Percentiles rank a stretch among this genome's conserved stretches.
These are phyloP conservation scores for Ganoderma boninense DNA, from an alignment of 1,284 basidiomycete species.

Conservation along the genomic window DNA sequence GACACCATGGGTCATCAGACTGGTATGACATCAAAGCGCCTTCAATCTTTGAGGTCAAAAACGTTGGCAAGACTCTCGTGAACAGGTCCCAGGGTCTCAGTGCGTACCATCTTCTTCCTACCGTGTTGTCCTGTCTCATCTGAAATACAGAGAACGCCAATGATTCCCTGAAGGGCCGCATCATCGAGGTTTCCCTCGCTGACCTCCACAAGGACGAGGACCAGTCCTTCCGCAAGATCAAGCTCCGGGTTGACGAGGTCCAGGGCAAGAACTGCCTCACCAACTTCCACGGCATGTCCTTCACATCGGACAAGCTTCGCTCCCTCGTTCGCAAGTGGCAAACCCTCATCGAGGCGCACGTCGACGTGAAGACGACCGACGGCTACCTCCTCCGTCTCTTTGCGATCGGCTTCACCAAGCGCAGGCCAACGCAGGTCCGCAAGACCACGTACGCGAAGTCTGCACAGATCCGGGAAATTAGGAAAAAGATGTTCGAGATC, in stretches of 20 bases:
- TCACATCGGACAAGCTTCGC: slow-evolving; percentile 99
- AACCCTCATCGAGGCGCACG: slow-evolving; percentile 97
- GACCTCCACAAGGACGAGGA: slow-evolving; percentile 99
- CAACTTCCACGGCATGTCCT: slow-evolving; percentile 99
- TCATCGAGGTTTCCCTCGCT: slow-evolving; percentile 95
- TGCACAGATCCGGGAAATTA: slow-evolving; percentile 95
- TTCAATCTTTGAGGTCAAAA: slow-evolving; percentile 96
- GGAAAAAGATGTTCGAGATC: slow-evolving; percentile 99
- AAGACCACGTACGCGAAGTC: slow-evolving; percentile 99
- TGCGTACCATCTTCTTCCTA: slow-evolving; percentile 54
- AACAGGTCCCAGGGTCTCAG: slow-evolving; percentile 99
- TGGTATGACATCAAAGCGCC: slow-evolving; percentile 99
- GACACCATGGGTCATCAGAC: slow-evolving; percentile 57
- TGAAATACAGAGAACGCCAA: slow-evolving; percentile 89
- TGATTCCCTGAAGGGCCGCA: slow-evolving; percentile 97
- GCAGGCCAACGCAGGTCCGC: slow-evolving; percentile 95
- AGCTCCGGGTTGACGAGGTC: slow-evolving; percentile 96
- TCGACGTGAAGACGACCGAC: slow-evolving; percentile 99
- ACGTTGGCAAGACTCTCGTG: slow-evolving; percentile 98
- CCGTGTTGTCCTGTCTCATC: slow-evolving; percentile 18
- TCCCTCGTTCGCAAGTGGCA: slow-evolving; percentile 99
- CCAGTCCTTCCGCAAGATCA: slow-evolving; percentile 99
- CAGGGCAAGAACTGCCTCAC: slow-evolving; percentile 99
- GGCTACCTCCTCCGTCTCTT: slow-evolving; percentile 99
- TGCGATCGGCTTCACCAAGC: slow-evolving; percentile 99